Conservation (phyloP, 2,329 filamentous ascomycete genomes). For the Claviceps pazoutovae region DNA sequence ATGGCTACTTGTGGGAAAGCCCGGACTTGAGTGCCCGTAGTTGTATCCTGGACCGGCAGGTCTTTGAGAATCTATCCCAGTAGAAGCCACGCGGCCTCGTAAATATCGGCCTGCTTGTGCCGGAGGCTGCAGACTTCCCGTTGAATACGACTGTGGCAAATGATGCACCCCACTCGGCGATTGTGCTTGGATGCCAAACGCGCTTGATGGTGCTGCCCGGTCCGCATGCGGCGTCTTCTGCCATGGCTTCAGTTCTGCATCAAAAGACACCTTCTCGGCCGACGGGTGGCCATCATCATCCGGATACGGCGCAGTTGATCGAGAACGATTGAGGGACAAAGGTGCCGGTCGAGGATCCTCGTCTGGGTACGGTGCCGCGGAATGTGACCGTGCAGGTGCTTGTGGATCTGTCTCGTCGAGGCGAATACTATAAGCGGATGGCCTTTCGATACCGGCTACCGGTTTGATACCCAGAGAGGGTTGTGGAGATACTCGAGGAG, state of each 20-base stretch:
- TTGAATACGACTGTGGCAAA: constrained; percentile 30
- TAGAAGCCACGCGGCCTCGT: constrained; percentile 28
- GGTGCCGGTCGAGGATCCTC: constrained; percentile 44
- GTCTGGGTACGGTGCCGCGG: constrained; percentile 55
- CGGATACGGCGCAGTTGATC: constrained; percentile 37
- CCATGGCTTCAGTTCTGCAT: constrained; percentile 34
- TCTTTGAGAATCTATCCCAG: constrained; percentile 30
- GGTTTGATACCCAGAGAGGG: constrained; percentile 27
- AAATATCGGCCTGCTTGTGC: constrained; percentile 12
- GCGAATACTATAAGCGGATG: constrained; percentile 38
- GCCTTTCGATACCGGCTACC: constrained; percentile 22
- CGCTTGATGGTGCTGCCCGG: constrained; percentile 33
- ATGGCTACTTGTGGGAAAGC: constrained; percentile 7
- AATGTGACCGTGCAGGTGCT: constrained; percentile 30
- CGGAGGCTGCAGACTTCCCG: constrained; percentile 32
- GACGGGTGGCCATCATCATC: constrained; percentile 31
- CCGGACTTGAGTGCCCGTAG: constrained; percentile 28
- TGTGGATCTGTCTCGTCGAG: constrained; percentile 20
- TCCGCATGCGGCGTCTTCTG: constrained; percentile 31
- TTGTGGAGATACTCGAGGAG: constrained; percentile 24
- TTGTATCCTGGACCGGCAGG: constrained; percentile 5
- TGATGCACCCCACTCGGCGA: constrained; percentile 16
- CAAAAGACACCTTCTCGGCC: constrained; percentile 24
- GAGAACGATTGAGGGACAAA: constrained; percentile 28
- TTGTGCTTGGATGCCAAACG: constrained; percentile 40